Base-by-base conservation (phyloP, 257 asterid genomes). In the Nicotiana undulata region DNA sequence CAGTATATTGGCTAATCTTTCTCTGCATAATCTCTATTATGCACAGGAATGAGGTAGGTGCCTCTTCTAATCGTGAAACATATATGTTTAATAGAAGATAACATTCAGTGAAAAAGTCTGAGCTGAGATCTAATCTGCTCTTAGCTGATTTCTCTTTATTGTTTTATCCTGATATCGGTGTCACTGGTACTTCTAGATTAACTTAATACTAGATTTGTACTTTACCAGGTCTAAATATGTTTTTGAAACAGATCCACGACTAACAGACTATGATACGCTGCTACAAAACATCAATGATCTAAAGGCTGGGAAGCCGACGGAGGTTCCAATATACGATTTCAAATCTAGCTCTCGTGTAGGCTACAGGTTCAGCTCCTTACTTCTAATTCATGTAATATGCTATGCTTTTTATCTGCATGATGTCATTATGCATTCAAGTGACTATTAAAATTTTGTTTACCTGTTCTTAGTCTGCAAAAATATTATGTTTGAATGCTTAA, bases 201-300 rank as follows among this genome's bases (percentile, higher is more conserved):
- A 49, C 26, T 49, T 4, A 49, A 26, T 40, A 74, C 61, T 74
- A 74, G 60, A 74, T 74, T 72, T 72, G 22, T 72, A 46, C 60
- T 44, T 46, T 51, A 74, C 44, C 79, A 49, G 44, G 61, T 74
- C 79, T 51, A 2, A 74, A 83, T 80, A 66, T 82, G 68, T 59
- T 65, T 81, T 79, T 60, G 29, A 29, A 77, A 79, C 95, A 96
- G 99, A 96, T 81, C 98, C 99, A 84, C 97, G 99, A 70, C 87
- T 96, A 90, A 96, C 98, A 67, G 99, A 96, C 91, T 96, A 96
- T 68, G 95, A 96, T 17, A 94, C 98, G 65, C 88, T 96, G 90
- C 90, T 96, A 55, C 82, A 89, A 84, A 96, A 96, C 84, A 91
- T 96, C 82, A 88, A 91, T n/a, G 99, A 94, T 82, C 88, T 96